Evolutionary conservation across 164 flowering plant species (phyloP), one percentile per base, ranked within the genome.

Genomic region (Aristolochia contorta): DNA sequence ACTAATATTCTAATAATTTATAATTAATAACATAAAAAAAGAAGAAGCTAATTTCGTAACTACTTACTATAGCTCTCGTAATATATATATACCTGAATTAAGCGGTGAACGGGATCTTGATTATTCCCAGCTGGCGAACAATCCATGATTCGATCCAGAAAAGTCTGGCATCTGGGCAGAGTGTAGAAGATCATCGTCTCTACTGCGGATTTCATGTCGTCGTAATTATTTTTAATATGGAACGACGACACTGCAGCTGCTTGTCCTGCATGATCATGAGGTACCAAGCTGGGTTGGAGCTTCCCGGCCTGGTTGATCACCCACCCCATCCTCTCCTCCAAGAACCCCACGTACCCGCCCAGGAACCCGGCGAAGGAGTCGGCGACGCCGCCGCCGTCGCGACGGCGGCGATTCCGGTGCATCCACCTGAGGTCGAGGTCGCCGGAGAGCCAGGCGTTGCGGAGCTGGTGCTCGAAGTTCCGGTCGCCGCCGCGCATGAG

Each of bases 401-500:
- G n/a, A n/a, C n/a, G n/a, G n/a, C n/a, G n/a, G n/a, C n/a, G n/a
- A n/a, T n/a, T 27, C 30, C 30, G 30, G 30, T 5, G 30, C 30
- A 2, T 27, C 30, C 30, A 5, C 30, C 30, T 5, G 30, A 27
- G 5, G 30, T 5, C 5, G 45, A 80, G 82, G 46, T 76, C 70
- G 51, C 82, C 79, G 4, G 75, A 72, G 6, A 59, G 57, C 47
- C 71, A 63, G 0, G 82, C 70, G 3, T 56, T 51, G 4, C 77
- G 79, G 0, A 86, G 71, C 61, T 79, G 80, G 48, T 76, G 82
- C 70, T 82, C 86, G 47, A 84, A 84, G 27, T 62, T 59, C 2
- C 82, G 73, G 51, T 80, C 81, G 16, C 89, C 89, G 2, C 87
- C 93, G 4, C 78, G 82, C 0, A 84, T 71, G 55, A 86, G 77